These are phyloP conservation scores for Polygonum aviculare DNA, from an alignment of 148 eudicot genomes.

Conservation along the genomic window DNA sequence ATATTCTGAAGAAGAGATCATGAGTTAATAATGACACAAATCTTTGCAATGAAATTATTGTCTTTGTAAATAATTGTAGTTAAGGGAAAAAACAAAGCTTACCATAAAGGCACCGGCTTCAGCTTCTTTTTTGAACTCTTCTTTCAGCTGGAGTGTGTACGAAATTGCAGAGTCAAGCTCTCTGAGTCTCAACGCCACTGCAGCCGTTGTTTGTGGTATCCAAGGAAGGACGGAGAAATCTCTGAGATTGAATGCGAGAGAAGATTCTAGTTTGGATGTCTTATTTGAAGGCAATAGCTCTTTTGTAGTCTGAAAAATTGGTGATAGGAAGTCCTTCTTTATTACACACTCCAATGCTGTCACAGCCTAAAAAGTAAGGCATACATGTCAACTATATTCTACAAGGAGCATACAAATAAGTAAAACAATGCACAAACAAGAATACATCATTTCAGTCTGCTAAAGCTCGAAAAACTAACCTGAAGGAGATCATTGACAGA, in stretches of 20 bases:
- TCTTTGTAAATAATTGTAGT: neutral
- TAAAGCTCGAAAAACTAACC: constrained; percentile 27
- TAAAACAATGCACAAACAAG: neutral
- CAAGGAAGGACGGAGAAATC: constrained; percentile 61
- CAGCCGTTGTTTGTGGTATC: constrained; percentile 80
- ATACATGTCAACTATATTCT: neutral
- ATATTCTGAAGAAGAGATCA: constrained; percentile 34
- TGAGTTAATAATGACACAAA: neutral
- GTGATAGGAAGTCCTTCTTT: constrained; percentile 54
- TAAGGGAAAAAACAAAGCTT: constrained; percentile 14
- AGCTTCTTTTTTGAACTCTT: constrained; percentile 25
- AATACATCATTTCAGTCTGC: neutral
- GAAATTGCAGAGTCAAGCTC: constrained; percentile 70
- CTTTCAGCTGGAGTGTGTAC: constrained; percentile 42
- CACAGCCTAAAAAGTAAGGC: constrained; percentile 34
- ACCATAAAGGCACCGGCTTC: constrained; percentile 39
- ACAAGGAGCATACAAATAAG: neutral
- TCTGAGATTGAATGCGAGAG: constrained; percentile 19
- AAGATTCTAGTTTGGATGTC: constrained; percentile 19
- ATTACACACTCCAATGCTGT: constrained; percentile 55
- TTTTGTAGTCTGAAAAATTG: constrained; percentile 47
- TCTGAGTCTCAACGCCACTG: constrained; percentile 63
- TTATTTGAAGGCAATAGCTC: constrained; percentile 39
- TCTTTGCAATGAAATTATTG: neutral
- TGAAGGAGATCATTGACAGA: constrained; percentile 71